These are phyloP conservation scores for Colletotrichum sp. DNA, from an alignment of 2,329 filamentous ascomycete species.

Conservation along the genomic window DNA sequence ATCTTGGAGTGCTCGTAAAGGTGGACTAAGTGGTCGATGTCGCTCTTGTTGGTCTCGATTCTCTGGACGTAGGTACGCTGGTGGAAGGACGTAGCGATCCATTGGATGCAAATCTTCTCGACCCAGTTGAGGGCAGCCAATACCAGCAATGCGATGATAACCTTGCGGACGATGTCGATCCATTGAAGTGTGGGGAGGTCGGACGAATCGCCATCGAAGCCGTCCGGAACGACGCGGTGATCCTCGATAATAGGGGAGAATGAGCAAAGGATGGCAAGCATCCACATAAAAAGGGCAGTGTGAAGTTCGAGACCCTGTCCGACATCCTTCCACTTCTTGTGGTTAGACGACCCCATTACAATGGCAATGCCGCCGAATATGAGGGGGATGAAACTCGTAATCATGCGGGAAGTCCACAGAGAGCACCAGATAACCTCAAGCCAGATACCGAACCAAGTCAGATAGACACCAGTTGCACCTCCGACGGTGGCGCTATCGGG, in stretches of 20 bases:
- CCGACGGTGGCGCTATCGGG: slow-evolving; percentile 53
- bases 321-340: slow-evolving; percentile 93
- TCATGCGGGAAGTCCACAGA: slow-evolving; percentile 75
- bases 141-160: slow-evolving; percentile 86
- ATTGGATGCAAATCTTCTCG: slow-evolving; percentile 93
- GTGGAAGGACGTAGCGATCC: slow-evolving; percentile 94
- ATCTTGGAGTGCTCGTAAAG: slow-evolving; percentile 78
- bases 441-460: slow-evolving; percentile 96
- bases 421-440: slow-evolving; percentile 92
- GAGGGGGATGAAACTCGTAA: slow-evolving; percentile 55
- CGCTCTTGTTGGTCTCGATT: slow-evolving; percentile 91
- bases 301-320: slow-evolving; percentile 86
- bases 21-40: slow-evolving; percentile 67
- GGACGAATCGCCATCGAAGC: slow-evolving; percentile 47
- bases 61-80: slow-evolving; percentile 87
- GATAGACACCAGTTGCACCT: slow-evolving; percentile 73
- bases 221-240: slow-evolving; percentile 45
- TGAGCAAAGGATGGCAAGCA: slow-evolving; percentile 83
- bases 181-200: slow-evolving; percentile 57
- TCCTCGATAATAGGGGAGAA: slow-evolving; percentile 81
- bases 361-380: slow-evolving; percentile 63
- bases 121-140: slow-evolving; percentile 80
- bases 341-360: slow-evolving; percentile 80
- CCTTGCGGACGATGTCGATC: slow-evolving; percentile 82
- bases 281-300: slow-evolving; percentile 89